Percentiles rank a stretch among this genome's conserved stretches.
phyloP scores from a whole-genome alignment of 2,329 filamentous ascomycete genomes.

The Fonsecaea multimorphosa region DNA sequence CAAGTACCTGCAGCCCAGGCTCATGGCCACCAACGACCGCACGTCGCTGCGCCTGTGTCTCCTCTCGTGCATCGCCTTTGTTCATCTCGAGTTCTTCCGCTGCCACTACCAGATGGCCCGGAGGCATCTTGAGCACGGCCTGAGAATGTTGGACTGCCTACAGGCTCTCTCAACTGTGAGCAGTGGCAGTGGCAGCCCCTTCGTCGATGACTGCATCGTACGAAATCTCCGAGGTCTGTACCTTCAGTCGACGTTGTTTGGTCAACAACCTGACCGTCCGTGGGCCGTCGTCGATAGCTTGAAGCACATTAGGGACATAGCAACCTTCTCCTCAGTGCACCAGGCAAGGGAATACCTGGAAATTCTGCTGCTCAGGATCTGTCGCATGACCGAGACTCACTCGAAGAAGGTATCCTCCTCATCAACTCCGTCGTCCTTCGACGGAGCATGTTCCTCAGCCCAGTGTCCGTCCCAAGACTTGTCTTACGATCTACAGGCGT shows the following conservation, averaged over 20 bases:
- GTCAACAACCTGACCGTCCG: conserved; percentile 27
- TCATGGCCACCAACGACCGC: conserved; percentile 37
- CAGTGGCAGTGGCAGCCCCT: not conserved
- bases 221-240: conserved; percentile 42
- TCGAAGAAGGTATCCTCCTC: too few species aligned
- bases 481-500: not conserved
- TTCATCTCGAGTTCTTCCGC: conserved; percentile 50
- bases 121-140: conserved; percentile 45
- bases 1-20: conserved; percentile 43
- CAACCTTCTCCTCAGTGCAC: not conserved
- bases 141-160: conserved; percentile 40
- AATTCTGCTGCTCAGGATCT: conserved; percentile 7
- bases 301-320: not conserved
- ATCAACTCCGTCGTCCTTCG: not conserved
- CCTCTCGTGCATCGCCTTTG: conserved; percentile 51
- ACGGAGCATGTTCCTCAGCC: not conserved
- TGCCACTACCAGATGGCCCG: conserved; percentile 42
- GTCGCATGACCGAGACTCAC: not conserved
- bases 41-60: conserved; percentile 47
- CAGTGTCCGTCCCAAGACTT: not conserved
- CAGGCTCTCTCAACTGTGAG: not conserved
- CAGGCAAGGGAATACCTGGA: conserved; percentile 19
- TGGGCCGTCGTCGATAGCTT: not conserved
- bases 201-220: conserved; percentile 33
- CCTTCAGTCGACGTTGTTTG: conserved; percentile 42